Evolutionary conservation across 306 rosid species (phyloP).

Genomic region (Glycine soja): DNA sequence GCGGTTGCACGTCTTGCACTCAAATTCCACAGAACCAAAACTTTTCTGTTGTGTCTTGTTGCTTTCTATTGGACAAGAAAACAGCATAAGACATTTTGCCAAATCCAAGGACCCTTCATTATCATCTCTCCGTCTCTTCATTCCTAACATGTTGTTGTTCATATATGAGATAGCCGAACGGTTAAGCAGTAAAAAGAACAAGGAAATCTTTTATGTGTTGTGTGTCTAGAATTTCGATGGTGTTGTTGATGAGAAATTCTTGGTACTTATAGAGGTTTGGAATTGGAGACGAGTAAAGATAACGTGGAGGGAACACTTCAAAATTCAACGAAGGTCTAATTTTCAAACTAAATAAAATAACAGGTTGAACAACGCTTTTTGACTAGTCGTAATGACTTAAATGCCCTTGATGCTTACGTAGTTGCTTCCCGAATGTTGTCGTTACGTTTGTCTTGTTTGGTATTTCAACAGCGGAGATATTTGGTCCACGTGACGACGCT

Average conservation of each 20-base stretch:
- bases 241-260: neutral
- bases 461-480: neutral
- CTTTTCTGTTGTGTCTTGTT: constrained; percentile 38
- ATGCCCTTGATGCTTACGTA: neutral
- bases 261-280: constrained; percentile 41
- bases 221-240: constrained; percentile 13
- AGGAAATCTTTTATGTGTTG: neutral
- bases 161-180: neutral
- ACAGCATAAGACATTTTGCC: constrained; percentile 55
- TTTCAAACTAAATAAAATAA: neutral
- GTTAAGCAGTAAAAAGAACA: too few relatives aligned
- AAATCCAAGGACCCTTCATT: constrained; percentile 61
- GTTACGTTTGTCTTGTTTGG: neutral
- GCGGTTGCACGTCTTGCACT: constrained; percentile 84
- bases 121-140: neutral
- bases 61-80: constrained; percentile 45
- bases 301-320: constrained; percentile 6
- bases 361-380: constrained; percentile 35
- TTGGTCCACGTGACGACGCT: constrained; percentile 1
- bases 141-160: neutral
- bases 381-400: constrained; percentile 35
- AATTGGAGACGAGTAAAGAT: neutral
- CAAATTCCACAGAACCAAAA: constrained; percentile 47
- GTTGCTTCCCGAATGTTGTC: neutral
- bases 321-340: neutral